A percentile compares a stretch with the other conserved stretches of the same genome.
Evolutionary conservation across 163 green algal species (phyloP).

Genomic region (Prototheca cutis): DNA sequence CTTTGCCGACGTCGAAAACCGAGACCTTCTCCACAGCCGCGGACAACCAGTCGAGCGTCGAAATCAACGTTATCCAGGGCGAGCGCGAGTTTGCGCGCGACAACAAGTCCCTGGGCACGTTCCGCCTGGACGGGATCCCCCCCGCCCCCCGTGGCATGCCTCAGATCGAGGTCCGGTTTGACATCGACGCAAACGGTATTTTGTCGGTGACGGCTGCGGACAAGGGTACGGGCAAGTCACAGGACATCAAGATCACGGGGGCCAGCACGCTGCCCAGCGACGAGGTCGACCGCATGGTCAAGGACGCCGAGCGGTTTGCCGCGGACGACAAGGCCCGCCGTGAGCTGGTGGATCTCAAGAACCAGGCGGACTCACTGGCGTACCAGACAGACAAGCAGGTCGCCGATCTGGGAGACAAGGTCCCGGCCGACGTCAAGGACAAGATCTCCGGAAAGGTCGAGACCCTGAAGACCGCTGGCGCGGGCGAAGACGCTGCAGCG

Average conservation of each 20-base stretch:
- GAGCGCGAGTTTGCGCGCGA: constrained; percentile 89
- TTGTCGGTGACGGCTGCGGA: constrained; percentile 88
- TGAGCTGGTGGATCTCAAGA: constrained; percentile 92
- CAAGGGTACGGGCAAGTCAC: constrained; percentile 94
- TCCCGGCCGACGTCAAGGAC: constrained; percentile 76
- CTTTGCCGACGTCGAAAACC: constrained; percentile 90
- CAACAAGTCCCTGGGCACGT: constrained; percentile 96
- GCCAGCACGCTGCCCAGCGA: constrained; percentile 70
- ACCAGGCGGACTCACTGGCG: constrained; percentile 87
- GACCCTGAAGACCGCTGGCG: constrained; percentile 64
- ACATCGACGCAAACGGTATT: constrained; percentile 96
- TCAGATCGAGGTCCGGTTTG: constrained; percentile 96
- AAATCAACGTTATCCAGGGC: constrained; percentile 90
- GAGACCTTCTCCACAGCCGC: constrained; percentile 97
- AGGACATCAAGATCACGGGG: constrained; percentile 98
- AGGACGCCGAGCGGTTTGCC: constrained; percentile 87
- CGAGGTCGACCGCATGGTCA: constrained; percentile 95
- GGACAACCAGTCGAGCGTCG: constrained; percentile 91
- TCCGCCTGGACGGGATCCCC: constrained; percentile 95
- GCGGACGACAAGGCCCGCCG: constrained; percentile 84
- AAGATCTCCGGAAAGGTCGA: constrained; percentile 79
- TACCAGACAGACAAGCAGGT: constrained; percentile 99
- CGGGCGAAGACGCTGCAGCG: constrained; percentile 54
- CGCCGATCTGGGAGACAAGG: constrained; percentile 94
- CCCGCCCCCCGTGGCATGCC: constrained; percentile 87